These are phyloP conservation scores for Amanita fuliginea DNA, from an alignment of 768 basidiomycete genomes.

Conservation along the genomic window DNA sequence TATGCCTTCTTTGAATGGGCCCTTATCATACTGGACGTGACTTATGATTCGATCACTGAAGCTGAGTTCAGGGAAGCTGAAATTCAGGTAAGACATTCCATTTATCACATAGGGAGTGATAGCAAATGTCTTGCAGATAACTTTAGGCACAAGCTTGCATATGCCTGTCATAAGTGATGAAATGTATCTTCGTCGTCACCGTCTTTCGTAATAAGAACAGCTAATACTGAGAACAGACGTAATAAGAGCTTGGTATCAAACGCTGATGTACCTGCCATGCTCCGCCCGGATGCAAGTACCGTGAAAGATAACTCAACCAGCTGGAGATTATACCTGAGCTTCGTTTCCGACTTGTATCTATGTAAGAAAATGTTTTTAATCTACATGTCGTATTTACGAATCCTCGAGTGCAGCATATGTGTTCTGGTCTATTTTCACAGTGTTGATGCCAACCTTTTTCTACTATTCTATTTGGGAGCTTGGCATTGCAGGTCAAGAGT, in stretches of 20 bases:
- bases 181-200: slow-evolving; percentile 36
- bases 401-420: slow-evolving; percentile 44
- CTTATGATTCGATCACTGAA: slow-evolving; percentile 59
- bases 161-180: slow-evolving; percentile 14
- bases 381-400: slow-evolving; percentile 8
- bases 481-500: slow-evolving; percentile 73
- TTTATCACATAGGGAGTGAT: neutral
- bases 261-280: neutral
- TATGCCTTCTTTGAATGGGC: slow-evolving; percentile 88
- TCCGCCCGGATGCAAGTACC: neutral
- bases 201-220: slow-evolving; percentile 23
- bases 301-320: neutral
- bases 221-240: slow-evolving; percentile 4
- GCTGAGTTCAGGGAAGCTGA: slow-evolving; percentile 45
- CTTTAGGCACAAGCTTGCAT: slow-evolving; percentile 10
- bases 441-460: slow-evolving; percentile 70
- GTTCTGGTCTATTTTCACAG: slow-evolving; percentile 78
- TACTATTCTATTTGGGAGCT: slow-evolving; percentile 92
- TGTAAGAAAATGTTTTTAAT: slow-evolving; percentile 30
- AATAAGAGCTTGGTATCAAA: neutral
- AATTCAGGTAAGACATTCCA: slow-evolving; percentile 34
- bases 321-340: slow-evolving; percentile 12
- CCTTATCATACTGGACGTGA: slow-evolving; percentile 61
- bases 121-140: slow-evolving; percentile 8
- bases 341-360: slow-evolving; percentile 38